Conservation (phyloP, 2,329 filamentous ascomycete species). For the Fusarium keratoplasticum region DNA sequence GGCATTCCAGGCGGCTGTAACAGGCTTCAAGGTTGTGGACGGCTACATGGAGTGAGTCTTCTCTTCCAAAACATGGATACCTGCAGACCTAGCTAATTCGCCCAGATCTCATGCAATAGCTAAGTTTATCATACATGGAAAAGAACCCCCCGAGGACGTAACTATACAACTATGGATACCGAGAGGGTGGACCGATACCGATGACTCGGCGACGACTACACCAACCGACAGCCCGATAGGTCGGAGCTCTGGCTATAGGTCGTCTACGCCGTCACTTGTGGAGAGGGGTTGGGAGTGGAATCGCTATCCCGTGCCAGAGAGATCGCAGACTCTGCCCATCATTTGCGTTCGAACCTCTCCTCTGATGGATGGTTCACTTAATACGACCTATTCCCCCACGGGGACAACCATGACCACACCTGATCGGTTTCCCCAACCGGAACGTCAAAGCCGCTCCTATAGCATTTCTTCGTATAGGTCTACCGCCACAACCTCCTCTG, state of each 20-base stretch:
- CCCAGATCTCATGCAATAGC: background rate
- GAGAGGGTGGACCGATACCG: background rate
- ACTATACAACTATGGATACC: background rate
- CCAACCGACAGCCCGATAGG: background rate
- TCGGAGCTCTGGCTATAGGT: background rate
- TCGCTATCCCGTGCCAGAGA: background rate
- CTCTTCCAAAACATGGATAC: background rate
- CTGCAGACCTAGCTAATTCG: background rate
- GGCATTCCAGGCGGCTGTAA: background rate
- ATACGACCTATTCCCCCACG: background rate
- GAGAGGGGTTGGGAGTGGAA: background rate
- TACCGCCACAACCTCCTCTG: background rate
- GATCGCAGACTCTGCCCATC: background rate
- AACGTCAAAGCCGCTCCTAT: background rate
- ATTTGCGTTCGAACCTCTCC: background rate
- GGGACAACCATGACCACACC: background rate
- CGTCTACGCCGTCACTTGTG: background rate
- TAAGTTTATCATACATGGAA: background rate
- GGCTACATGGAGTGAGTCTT: background rate
- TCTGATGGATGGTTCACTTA: too few relatives aligned
- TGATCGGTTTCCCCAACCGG: too few relatives aligned
- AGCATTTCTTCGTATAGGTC: background rate
- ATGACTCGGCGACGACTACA: background rate
- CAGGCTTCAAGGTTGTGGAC: background rate
- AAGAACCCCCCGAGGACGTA: background rate